These are phyloP conservation scores for Epicoccum sorghinum DNA, from an alignment of 2,329 filamentous ascomycete species.

Conservation along the genomic window DNA sequence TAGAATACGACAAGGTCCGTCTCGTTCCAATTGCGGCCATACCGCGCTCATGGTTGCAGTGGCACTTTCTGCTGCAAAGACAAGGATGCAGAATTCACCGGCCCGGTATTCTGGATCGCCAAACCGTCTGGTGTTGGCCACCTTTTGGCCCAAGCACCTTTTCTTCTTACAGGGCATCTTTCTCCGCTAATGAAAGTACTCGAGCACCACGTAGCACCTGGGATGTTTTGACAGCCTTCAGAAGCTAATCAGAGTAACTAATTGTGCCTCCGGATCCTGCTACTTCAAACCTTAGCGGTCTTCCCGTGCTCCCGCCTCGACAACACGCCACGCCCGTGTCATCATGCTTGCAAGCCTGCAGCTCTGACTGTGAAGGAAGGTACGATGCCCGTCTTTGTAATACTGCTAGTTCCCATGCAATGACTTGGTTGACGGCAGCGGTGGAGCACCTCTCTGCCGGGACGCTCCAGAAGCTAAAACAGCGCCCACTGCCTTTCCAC, in stretches of 20 bases:
- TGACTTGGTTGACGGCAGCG: conserved; percentile 19
- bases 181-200: conserved; percentile 46
- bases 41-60: conserved; percentile 8
- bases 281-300: conserved; percentile 26
- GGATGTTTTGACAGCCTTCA: conserved; percentile 24
- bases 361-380: conserved; percentile 39
- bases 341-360: conserved; percentile 33
- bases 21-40: conserved; percentile 5
- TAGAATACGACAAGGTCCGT: neutral
- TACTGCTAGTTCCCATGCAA: conserved; percentile 27
- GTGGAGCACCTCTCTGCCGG: conserved; percentile 33
- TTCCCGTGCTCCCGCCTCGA: conserved; percentile 22
- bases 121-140: conserved; percentile 24
- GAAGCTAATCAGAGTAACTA: conserved; percentile 23
- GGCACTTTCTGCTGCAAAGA: conserved; percentile 10
- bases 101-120: conserved; percentile 34
- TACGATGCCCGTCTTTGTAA: conserved; percentile 32
- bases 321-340: conserved; percentile 39
- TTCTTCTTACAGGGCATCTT: conserved; percentile 26
- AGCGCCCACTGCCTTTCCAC: conserved; percentile 25
- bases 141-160: conserved; percentile 27
- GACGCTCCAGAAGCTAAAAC: conserved; percentile 33
- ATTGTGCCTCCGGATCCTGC: conserved; percentile 23
- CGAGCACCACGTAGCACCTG: conserved; percentile 29
- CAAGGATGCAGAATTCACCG: conserved; percentile 27